Conservation (phyloP, 2,329 filamentous ascomycete species). For the Fusarium verticillioides region DNA sequence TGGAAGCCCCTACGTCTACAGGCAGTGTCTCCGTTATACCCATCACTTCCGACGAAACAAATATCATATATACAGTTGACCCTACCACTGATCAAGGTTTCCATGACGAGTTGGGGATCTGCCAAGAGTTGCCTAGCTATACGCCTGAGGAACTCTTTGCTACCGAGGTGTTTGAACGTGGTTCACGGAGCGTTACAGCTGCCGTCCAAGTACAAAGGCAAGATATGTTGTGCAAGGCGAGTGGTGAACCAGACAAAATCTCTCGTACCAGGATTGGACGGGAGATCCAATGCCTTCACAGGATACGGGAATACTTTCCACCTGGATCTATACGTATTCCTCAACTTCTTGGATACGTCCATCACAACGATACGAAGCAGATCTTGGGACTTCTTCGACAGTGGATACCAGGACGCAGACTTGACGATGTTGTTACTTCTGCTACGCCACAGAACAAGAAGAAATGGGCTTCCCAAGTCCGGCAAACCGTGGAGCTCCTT, state of each 20-base stretch:
- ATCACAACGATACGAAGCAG: background rate
- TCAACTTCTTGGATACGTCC: background rate
- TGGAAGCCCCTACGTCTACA: fast-evolving
- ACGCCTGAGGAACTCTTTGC: fast-evolving
- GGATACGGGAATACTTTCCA: background rate
- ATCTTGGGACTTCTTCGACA: background rate
- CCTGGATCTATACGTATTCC: background rate
- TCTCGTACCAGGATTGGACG: fast-evolving
- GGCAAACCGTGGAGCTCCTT: fast-evolving
- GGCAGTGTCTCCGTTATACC: background rate
- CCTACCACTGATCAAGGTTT: background rate
- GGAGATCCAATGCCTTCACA: background rate
- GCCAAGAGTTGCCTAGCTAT: background rate
- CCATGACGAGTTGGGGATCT: background rate
- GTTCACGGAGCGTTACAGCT: background rate
- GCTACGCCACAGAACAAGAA: fast-evolving
- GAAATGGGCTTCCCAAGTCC: background rate
- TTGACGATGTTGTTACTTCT: fast-evolving
- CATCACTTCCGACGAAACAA: background rate
- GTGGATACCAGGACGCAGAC: background rate
- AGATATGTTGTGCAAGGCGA: background rate
- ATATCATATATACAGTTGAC: background rate
- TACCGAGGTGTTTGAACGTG: fast-evolving
- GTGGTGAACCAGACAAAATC: background rate
- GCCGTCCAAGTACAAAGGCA: fast-evolving